Evolutionary conservation across 1,284 basidiomycete genomes (phyloP).

Genomic region (Hymenochaete sp.): DNA sequence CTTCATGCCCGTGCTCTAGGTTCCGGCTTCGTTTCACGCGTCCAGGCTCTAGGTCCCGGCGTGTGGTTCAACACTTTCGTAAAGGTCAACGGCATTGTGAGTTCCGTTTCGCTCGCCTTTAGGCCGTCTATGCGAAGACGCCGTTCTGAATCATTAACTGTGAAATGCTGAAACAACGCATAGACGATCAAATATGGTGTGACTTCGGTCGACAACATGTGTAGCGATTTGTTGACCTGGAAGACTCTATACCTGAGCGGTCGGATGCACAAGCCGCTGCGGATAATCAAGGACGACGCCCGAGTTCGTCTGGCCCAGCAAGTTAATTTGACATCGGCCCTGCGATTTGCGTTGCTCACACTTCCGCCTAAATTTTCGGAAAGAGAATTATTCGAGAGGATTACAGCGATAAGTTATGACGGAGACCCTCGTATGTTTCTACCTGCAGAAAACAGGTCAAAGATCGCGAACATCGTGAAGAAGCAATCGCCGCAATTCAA

Average conservation of each 20-base stretch:
- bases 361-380: slow-evolving; percentile 64
- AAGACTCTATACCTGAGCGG: slow-evolving; percentile 89
- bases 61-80: slow-evolving; percentile 95
- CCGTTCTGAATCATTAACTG: background rate
- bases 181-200: slow-evolving; percentile 98
- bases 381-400: slow-evolving; percentile 74
- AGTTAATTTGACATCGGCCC: slow-evolving; percentile 85
- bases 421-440: slow-evolving; percentile 93
- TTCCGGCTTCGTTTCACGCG: slow-evolving; percentile 61
- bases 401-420: slow-evolving; percentile 81
- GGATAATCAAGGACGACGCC: slow-evolving; percentile 82
- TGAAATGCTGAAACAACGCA: background rate
- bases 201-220: slow-evolving; percentile 84
- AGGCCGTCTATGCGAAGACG: background rate
- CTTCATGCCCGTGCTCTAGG: slow-evolving; percentile 77
- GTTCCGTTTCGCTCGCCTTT: background rate
- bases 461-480: slow-evolving; percentile 88
- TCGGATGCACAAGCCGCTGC: slow-evolving; percentile 93
- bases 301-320: slow-evolving; percentile 87
- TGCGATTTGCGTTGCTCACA: slow-evolving; percentile 69
- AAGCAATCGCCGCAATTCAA: slow-evolving; percentile 80
- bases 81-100: slow-evolving; percentile 71
- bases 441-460: slow-evolving; percentile 89
- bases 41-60: slow-evolving; percentile 79
- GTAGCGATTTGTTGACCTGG: slow-evolving; percentile 89